These are phyloP conservation scores for Diversispora epigaea DNA, from an alignment of 192 early-diverging fungal genomes.

Conservation along the genomic window DNA sequence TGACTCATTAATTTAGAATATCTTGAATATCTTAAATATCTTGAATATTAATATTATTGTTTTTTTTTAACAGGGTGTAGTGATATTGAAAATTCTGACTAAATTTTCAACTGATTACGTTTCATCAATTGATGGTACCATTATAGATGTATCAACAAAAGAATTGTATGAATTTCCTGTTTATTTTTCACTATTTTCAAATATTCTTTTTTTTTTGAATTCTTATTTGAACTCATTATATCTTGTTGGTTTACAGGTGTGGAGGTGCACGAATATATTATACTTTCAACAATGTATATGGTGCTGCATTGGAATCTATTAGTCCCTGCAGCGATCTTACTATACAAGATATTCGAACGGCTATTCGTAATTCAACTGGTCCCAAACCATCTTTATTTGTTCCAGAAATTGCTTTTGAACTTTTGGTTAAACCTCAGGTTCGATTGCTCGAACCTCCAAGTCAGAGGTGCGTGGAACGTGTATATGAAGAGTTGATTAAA, in stretches of 20 bases:
- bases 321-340: slow-evolving; percentile 69
- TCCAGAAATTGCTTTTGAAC: slow-evolving; percentile 82
- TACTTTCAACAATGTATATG: slow-evolving; percentile 81
- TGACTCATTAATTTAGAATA: slow-evolving; percentile 7
- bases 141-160: slow-evolving; percentile 67
- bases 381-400: slow-evolving; percentile 80
- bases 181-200: not conserved
- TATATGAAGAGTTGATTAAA: slow-evolving; percentile 81
- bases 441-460: slow-evolving; percentile 71
- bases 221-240: not conserved
- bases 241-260: slow-evolving; percentile 42
- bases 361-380: slow-evolving; percentile 82
- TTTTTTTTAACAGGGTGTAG: slow-evolving; percentile 44
- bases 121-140: slow-evolving; percentile 76
- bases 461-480: slow-evolving; percentile 77
- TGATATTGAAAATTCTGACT: slow-evolving; percentile 69
- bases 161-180: slow-evolving; percentile 52
- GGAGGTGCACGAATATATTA: slow-evolving; percentile 82
- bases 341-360: slow-evolving; percentile 73
- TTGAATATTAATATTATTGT: not conserved
- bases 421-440: slow-evolving; percentile 80
- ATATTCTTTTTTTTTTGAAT: not conserved
- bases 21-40: not conserved
- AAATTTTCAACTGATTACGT: slow-evolving; percentile 77
- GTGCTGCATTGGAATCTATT: slow-evolving; percentile 68